These are phyloP conservation scores for Hemisphaericaspora xylofermentans DNA, from an alignment of 1,139 yeast genomes.

Conservation along the genomic window DNA sequence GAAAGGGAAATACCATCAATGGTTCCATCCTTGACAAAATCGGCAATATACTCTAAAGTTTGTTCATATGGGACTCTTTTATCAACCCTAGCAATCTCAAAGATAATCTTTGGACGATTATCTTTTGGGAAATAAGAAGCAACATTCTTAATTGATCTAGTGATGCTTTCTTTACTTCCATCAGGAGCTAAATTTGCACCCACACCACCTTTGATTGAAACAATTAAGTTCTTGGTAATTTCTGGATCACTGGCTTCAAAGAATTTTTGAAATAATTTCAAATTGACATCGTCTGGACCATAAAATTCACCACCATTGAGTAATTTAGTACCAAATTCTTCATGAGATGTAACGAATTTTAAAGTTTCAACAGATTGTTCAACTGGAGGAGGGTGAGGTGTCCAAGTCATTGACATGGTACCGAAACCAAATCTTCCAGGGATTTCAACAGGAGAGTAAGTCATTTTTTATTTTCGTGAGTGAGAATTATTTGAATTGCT, in stretches of 20 bases:
- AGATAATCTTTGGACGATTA: conserved; percentile 49
- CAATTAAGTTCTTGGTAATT: conserved; percentile 44
- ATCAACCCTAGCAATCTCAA: conserved; percentile 71
- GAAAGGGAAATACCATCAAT: conserved; percentile 70
- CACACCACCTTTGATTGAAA: conserved; percentile 70
- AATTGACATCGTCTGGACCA: conserved; percentile 49
- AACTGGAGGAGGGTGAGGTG: conserved; percentile 42
- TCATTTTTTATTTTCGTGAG: conserved; percentile 5
- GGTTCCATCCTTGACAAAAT: conserved; percentile 52
- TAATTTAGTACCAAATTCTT: conserved; percentile 50
- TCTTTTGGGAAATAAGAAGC: conserved; percentile 46
- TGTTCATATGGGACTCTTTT: conserved; percentile 46
- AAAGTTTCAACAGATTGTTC: conserved; percentile 48
- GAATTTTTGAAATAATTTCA: conserved; percentile 53
- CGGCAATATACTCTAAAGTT: conserved; percentile 49
- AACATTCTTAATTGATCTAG: conserved; percentile 51
- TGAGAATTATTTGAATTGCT: background rate
- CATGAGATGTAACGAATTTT: conserved; percentile 39
- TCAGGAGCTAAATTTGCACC: conserved; percentile 40
- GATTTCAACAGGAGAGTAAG: conserved; percentile 18
- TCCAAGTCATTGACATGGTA: conserved; percentile 64
- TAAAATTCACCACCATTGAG: conserved; percentile 81
- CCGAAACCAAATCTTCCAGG: conserved; percentile 53
- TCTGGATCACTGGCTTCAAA: conserved; percentile 54
- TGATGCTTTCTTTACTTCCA: conserved; percentile 49